Percentiles rank a stretch among this genome's conserved stretches.
phyloP scores from a whole-genome alignment of 805 yeast species.

The Kregervanrija delftensis region DNA sequence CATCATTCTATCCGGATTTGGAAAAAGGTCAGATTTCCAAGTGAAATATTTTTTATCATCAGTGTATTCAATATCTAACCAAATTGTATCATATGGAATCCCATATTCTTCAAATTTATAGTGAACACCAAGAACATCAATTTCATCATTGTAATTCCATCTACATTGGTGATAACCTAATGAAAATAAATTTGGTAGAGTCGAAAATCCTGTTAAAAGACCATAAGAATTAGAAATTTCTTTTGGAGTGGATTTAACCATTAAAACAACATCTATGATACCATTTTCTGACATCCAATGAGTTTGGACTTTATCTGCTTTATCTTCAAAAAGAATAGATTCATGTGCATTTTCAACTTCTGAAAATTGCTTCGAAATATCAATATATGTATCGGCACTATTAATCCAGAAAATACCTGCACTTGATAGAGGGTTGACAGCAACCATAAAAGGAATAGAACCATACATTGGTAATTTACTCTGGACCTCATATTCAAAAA shows the following conservation, averaged over 20 bases:
- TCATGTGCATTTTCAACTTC: slow-evolving; percentile 8
- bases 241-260: slow-evolving; percentile 50
- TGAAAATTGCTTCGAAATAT: slow-evolving; percentile 39
- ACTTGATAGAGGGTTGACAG: slow-evolving; percentile 48
- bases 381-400: slow-evolving; percentile 87
- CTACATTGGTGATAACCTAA: slow-evolving; percentile 94
- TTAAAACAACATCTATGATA: slow-evolving; percentile 63
- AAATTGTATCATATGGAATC: slow-evolving; percentile 85
- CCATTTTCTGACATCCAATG: slow-evolving; percentile 98
- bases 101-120: slow-evolving; percentile 60
- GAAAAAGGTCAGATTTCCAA: slow-evolving; percentile 73
- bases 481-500: slow-evolving; percentile 83
- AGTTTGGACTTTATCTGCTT: slow-evolving; percentile 28
- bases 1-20: slow-evolving; percentile 68
- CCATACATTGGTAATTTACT: slow-evolving; percentile 93
- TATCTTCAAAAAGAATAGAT: background rate
- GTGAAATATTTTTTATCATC: slow-evolving; percentile 84
- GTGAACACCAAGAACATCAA: slow-evolving; percentile 72
- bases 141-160: slow-evolving; percentile 92
- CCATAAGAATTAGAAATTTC: slow-evolving; percentile 59
- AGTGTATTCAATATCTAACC: slow-evolving; percentile 94
- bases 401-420: slow-evolving; percentile 89
- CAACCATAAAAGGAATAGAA: slow-evolving; percentile 80
- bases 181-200: slow-evolving; percentile 70
- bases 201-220: slow-evolving; percentile 61